A percentile compares a stretch with the other conserved stretches of the same genome.
Evolutionary conservation across 2,329 filamentous ascomycete genomes (phyloP).

Genomic region (Pestalotiopsis sp.): DNA sequence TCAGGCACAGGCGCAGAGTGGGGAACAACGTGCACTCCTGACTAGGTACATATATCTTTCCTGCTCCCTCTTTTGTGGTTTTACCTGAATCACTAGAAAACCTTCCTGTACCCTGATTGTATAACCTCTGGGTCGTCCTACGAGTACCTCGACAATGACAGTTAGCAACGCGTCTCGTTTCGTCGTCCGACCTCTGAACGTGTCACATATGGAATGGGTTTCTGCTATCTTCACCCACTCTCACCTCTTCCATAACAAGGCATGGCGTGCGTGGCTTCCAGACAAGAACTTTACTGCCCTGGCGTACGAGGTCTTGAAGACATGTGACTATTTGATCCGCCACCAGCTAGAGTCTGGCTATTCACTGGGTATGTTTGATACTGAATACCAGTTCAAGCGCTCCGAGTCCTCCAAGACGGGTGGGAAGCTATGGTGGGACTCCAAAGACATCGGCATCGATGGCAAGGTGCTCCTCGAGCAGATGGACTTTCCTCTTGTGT

Average conservation of each 20-base stretch:
- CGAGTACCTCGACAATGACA: background rate
- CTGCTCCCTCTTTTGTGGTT: background rate
- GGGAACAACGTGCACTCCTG: background rate
- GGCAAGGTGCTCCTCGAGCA: background rate
- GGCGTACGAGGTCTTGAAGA: background rate
- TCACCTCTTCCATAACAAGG: background rate
- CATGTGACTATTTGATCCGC: background rate
- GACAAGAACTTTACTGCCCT: background rate
- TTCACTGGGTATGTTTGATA: background rate
- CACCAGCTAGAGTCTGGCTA: background rate
- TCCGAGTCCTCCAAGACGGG: background rate
- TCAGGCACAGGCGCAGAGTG: background rate
- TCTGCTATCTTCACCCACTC: background rate
- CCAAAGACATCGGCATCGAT: background rate
- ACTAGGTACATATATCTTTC: background rate
- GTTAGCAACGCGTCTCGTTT: background rate
- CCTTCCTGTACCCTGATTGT: background rate
- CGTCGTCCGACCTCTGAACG: background rate
- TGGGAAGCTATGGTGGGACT: background rate
- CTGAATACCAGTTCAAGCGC: background rate
- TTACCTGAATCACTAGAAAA: background rate
- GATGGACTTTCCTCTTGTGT: background rate
- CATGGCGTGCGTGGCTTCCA: background rate
- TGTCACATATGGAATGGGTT: background rate
- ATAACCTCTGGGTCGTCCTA: background rate